Evolutionary conservation across 1,284 basidiomycete species (phyloP).

Genomic region (Cystobasidium pallidum): DNA sequence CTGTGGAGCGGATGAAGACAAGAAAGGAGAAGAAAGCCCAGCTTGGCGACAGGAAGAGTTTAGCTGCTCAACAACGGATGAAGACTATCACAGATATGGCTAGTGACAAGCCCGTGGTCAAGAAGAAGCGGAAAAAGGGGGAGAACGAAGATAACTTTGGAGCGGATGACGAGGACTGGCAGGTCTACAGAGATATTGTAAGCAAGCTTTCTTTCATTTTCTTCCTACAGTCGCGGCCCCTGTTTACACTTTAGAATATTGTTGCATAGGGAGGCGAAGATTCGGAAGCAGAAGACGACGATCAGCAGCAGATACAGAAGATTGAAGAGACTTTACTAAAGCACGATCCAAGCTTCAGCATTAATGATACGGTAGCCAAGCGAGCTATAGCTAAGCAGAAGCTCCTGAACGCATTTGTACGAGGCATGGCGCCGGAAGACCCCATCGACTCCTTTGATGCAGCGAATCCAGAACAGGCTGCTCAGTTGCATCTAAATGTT

Average conservation of each 20-base stretch:
- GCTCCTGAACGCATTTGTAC: slow-evolving; percentile 77
- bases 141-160: slow-evolving; percentile 89
- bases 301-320: slow-evolving; percentile 69
- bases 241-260: no score
- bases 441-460: slow-evolving; percentile 63
- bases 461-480: slow-evolving; percentile 63
- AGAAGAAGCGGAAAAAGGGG: slow-evolving; percentile 62
- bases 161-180: slow-evolving; percentile 94
- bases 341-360: slow-evolving; percentile 80
- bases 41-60: slow-evolving; percentile 86
- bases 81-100: slow-evolving; percentile 93
- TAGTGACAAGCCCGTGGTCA: slow-evolving; percentile 71
- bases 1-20: slow-evolving; percentile 84
- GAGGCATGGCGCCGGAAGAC: slow-evolving; percentile 65
- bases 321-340: slow-evolving; percentile 82
- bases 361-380: slow-evolving; percentile 79
- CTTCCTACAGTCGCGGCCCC: background rate
- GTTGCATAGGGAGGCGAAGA: slow-evolving; percentile 69
- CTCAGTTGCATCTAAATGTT: slow-evolving; percentile 87
- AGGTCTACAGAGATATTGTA: slow-evolving; percentile 95
- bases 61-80: slow-evolving; percentile 94
- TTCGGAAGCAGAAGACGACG: slow-evolving; percentile 97
- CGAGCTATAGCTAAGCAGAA: slow-evolving; percentile 75
- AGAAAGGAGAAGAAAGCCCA: slow-evolving; percentile 79
- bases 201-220: slow-evolving; percentile 49